phyloP scores from a whole-genome alignment of 148 eudicot species.

The Vaccinium vitisidaea region DNA sequence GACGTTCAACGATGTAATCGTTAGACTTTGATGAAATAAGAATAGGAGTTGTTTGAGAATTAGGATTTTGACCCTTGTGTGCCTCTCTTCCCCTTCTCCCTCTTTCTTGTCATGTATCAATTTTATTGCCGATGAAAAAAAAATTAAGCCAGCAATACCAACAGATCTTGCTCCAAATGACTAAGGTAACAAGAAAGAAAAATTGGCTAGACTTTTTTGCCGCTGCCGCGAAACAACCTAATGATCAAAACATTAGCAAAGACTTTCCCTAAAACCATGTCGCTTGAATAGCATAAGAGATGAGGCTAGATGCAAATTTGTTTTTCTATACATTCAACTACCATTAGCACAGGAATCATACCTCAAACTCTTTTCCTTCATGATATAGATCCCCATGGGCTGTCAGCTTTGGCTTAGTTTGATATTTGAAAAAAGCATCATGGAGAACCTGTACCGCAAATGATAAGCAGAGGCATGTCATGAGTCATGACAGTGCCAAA shows the following conservation, averaged over 20 bases:
- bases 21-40: no score
- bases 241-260: slow-evolving; percentile 1
- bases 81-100: no score
- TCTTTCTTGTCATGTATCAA: no score
- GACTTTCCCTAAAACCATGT: background rate
- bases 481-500: background rate
- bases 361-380: slow-evolving; percentile 99
- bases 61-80: no score
- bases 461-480: slow-evolving; percentile 7
- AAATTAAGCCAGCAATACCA: background rate
- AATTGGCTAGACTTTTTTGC: background rate
- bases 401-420: slow-evolving; percentile 92
- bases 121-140: background rate
- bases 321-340: background rate
- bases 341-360: slow-evolving; percentile 21
- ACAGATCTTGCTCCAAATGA: background rate
- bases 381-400: slow-evolving; percentile 85
- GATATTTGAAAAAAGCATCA: slow-evolving; percentile 97
- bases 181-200: background rate
- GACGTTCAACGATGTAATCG: no score
- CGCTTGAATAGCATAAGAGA: background rate
- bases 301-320: background rate
- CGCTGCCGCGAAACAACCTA: background rate
- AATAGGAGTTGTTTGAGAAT: no score
- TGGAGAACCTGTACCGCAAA: slow-evolving; percentile 75